Evolutionary conservation across 257 asterid genomes (phyloP), one percentile per base, ranked within the genome.

Genomic region (Scutellaria minor): DNA sequence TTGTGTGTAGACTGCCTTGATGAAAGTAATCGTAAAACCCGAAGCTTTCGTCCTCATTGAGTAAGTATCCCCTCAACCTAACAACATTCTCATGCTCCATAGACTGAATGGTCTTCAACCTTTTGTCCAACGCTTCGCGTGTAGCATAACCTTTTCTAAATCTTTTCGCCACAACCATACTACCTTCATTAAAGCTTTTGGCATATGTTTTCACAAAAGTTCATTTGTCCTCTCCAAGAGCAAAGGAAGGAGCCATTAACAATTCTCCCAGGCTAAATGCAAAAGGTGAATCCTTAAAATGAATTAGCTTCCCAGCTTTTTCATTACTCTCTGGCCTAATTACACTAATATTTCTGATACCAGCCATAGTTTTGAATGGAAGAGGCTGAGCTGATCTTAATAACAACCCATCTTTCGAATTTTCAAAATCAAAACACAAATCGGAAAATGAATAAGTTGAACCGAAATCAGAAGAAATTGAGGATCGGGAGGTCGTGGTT

Each of bases 61-160:
- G 9, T 40, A 47, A 55, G n/a, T n/a, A 48, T 27, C 59, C 59
- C 71, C 27, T 66, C n/a, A 66, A 31, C 59, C 53, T 66, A 12
- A 48, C 45, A 9, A 66, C 47, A 66, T 66, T 66, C 27, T 66
- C 71, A 48, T 66, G 47, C 31, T 66, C 57, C 59, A 48, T 5
- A 27, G 46, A 8, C 47, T 15, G 47, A 48, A 14, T 31, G 14
- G 6, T 7, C 71, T 48, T 48, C 59, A 15, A 18, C 46, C 50
- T 15, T 9, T 3, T 6, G 8, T 61, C 9, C 35, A 61, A 14
- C 51, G 3, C n/a, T 2, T 3, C 51, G 4, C 6, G 13, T 3
- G 8, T 8, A 4, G 14, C 24, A 18, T 18, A 18, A 18, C 18
- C 18, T 39, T 35, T 39, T 40, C 15, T 40, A 12, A 14, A 14